Conservation (phyloP, 352 stramenopile genomes). For the Phytophthora litchii region DNA sequence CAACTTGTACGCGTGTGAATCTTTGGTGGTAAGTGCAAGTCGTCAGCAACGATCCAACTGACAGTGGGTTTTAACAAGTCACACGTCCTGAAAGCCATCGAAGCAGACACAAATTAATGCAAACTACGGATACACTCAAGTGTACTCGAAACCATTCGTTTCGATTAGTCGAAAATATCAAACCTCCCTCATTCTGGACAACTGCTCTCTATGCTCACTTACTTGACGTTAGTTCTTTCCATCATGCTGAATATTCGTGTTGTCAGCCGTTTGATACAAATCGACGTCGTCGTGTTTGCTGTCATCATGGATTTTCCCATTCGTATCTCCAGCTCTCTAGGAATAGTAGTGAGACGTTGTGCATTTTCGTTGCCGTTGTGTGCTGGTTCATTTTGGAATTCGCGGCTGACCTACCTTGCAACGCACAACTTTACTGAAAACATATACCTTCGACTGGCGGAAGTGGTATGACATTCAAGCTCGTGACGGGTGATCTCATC, state of each 20-base stretch:
- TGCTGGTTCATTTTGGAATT: conserved; percentile 8
- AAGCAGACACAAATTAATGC: no score
- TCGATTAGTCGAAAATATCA: conserved; percentile 5
- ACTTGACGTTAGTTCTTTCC: background rate
- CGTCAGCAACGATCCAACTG: no score
- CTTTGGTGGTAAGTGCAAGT: no score
- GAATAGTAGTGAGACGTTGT: conserved; percentile 3
- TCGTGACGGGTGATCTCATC: conserved; percentile 59
- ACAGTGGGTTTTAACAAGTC: no score
- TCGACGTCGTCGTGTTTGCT: no score
- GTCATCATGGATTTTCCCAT: background rate
- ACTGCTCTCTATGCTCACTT: background rate
- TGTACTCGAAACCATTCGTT: no score
- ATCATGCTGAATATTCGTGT: background rate
- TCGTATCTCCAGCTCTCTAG: background rate
- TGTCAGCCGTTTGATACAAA: no score
- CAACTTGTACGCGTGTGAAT: no score
- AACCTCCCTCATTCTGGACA: background rate
- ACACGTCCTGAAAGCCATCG: no score
- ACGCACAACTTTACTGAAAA: background rate
- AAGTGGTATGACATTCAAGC: conserved; percentile 39
- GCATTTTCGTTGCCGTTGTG: background rate
- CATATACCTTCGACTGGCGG: background rate
- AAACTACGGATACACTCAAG: no score
- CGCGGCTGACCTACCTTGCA: background rate